Evolutionary conservation across 1,139 yeast species (phyloP).

Genomic region (Kodamaea anthophila): DNA sequence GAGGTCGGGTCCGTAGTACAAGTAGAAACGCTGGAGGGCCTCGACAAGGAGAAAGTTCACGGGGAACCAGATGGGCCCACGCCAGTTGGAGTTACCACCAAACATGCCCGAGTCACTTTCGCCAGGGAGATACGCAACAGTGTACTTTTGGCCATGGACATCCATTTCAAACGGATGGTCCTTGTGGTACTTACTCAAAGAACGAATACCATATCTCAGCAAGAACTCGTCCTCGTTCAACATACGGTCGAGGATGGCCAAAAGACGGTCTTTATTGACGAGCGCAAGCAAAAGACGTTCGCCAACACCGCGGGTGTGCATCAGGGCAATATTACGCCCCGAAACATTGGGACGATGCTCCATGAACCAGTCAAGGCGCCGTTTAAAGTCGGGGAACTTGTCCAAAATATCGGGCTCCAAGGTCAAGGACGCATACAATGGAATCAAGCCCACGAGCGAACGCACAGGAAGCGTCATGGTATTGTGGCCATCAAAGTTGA

Average conservation of each 20-base stretch:
- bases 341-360: conserved; percentile 68
- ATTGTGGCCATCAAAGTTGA: conserved; percentile 72
- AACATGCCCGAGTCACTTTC: conserved; percentile 93
- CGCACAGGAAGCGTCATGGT: conserved; percentile 78
- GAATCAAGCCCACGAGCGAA: conserved; percentile 89
- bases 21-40: conserved; percentile 80
- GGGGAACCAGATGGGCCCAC: conserved; percentile 99
- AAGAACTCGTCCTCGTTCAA: conserved; percentile 86
- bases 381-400: conserved; percentile 78
- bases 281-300: conserved; percentile 77
- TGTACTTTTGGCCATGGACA: conserved; percentile 71
- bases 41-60: conserved; percentile 84
- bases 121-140: conserved; percentile 81
- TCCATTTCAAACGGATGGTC: conserved; percentile 83
- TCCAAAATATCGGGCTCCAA: conserved; percentile 80
- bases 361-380: conserved; percentile 82
- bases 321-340: conserved; percentile 85
- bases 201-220: conserved; percentile 83
- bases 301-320: conserved; percentile 80
- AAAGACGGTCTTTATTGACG: conserved; percentile 75
- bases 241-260: conserved; percentile 73
- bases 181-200: conserved; percentile 83
- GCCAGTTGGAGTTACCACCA: conserved; percentile 97
- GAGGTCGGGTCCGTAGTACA: conserved; percentile 83
- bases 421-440: conserved; percentile 85